These are phyloP conservation scores for Entomortierella lignicola DNA, from an alignment of 192 early-diverging fungal species.

Conservation along the genomic window DNA sequence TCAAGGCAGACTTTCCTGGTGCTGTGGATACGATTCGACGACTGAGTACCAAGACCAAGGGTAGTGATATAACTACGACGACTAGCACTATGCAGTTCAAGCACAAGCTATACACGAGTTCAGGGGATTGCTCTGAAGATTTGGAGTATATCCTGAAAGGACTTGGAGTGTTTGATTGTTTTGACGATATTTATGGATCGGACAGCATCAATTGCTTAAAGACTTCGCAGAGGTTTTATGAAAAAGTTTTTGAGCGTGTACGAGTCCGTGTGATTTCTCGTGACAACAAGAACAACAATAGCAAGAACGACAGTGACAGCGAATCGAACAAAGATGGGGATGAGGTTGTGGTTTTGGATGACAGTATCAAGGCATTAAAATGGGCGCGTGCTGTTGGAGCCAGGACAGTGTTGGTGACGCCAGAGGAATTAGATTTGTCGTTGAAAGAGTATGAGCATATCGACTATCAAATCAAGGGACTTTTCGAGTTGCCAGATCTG, in stretches of 20 bases:
- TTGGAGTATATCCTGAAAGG: slow-evolving; percentile 29
- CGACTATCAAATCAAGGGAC: slow-evolving; percentile 27
- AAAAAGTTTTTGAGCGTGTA: slow-evolving; percentile 20
- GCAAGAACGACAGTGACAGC: neutral
- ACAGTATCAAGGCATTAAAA: slow-evolving; percentile 30
- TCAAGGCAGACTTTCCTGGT: slow-evolving; percentile 35
- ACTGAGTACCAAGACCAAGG: neutral
- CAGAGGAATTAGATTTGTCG: slow-evolving; percentile 22
- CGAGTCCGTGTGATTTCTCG: slow-evolving; percentile 15
- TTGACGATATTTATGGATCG: slow-evolving; percentile 32
- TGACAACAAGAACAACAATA: too few species aligned
- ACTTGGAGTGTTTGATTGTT: slow-evolving; percentile 24
- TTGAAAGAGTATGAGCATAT: slow-evolving; percentile 12
- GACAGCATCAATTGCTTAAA: slow-evolving; percentile 42
- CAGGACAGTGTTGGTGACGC: slow-evolving; percentile 35
- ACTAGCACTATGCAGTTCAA: too few species aligned
- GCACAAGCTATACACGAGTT: slow-evolving; percentile 33
- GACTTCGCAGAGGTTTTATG: slow-evolving; percentile 17
- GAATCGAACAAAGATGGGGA: neutral
- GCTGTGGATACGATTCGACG: slow-evolving; percentile 32
- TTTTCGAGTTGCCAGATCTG: slow-evolving; percentile 31
- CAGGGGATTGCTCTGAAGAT: slow-evolving; percentile 30
- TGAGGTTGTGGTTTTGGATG: slow-evolving; percentile 47
- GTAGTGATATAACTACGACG: too few species aligned
- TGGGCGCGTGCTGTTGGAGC: slow-evolving; percentile 30